Evolutionary conservation across 2,329 filamentous ascomycete species (phyloP).

Genomic region (Bertia moriformis): DNA sequence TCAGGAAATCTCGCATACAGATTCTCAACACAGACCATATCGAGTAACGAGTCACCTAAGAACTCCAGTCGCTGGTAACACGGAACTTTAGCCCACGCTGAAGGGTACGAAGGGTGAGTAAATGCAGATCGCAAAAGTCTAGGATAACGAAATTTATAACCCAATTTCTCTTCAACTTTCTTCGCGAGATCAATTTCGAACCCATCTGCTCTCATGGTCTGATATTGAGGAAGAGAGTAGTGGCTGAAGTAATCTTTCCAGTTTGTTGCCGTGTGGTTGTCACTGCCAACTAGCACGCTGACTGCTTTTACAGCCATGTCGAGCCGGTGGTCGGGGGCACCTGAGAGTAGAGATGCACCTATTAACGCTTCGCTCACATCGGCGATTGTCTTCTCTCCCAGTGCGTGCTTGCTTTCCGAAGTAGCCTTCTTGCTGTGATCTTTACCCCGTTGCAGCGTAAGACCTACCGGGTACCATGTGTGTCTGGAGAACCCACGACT

Average conservation of each 20-base stretch:
- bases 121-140: slow-evolving; percentile 72
- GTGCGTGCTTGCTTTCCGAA: slow-evolving; percentile 34
- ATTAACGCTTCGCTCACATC: slow-evolving; percentile 93
- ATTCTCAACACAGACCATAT: slow-evolving; percentile 72
- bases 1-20: slow-evolving; percentile 64
- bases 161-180: slow-evolving; percentile 41
- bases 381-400: slow-evolving; percentile 81
- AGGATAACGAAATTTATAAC: slow-evolving; percentile 58
- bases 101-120: slow-evolving; percentile 70
- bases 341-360: slow-evolving; percentile 59
- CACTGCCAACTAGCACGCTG: slow-evolving; percentile 52
- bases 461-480: slow-evolving; percentile 74
- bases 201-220: slow-evolving; percentile 43
- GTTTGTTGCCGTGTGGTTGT: slow-evolving; percentile 51
- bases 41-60: slow-evolving; percentile 73
- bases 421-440: slow-evolving; percentile 27
- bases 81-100: slow-evolving; percentile 38
- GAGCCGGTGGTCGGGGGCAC: slow-evolving; percentile 24
- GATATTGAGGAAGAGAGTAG: slow-evolving; percentile 61
- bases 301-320: slow-evolving; percentile 49
- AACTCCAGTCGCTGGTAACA: slow-evolving; percentile 88
- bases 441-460: slow-evolving; percentile 64
- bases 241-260: slow-evolving; percentile 62
- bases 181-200: slow-evolving; percentile 54
- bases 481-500: slow-evolving; percentile 28